Conservation (phyloP, 2,329 filamentous ascomycete species). For the Trichoderma lentiforme region DNA sequence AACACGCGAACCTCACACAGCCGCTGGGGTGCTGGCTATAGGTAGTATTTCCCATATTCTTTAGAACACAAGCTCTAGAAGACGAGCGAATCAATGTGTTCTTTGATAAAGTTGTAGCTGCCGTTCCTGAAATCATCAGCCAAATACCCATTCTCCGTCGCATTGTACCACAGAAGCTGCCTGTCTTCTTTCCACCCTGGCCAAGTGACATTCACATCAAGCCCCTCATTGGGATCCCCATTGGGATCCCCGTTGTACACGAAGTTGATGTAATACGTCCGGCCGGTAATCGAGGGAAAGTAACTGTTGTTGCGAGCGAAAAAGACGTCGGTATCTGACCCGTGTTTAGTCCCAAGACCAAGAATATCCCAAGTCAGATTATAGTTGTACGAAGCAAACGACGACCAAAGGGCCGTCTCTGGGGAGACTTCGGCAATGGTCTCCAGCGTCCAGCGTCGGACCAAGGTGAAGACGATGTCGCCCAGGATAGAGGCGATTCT, state of each 20-base stretch:
- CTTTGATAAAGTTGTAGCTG: neutral
- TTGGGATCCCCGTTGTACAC: slow-evolving; percentile 70
- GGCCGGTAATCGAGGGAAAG: slow-evolving; percentile 52
- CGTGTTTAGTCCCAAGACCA: slow-evolving; percentile 70
- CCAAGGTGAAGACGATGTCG: slow-evolving; percentile 71
- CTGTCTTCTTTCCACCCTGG: slow-evolving; percentile 41
- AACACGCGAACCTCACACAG: too few relatives aligned
- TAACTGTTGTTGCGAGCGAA: slow-evolving; percentile 64
- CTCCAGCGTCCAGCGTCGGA: slow-evolving; percentile 62
- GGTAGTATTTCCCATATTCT: too few relatives aligned
- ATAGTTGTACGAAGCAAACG: slow-evolving; percentile 32
- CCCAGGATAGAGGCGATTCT: slow-evolving; percentile 71
- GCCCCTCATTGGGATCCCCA: slow-evolving; percentile 63
- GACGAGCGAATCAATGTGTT: neutral
- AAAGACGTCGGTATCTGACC: slow-evolving; percentile 61
- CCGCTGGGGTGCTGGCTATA: too few relatives aligned
- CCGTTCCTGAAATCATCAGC: neutral
- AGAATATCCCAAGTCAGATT: too few relatives aligned
- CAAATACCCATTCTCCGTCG: neutral
- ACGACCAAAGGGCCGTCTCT: slow-evolving; percentile 65
- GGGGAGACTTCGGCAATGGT: slow-evolving; percentile 46
- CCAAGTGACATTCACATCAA: slow-evolving; percentile 36
- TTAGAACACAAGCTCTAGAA: neutral
- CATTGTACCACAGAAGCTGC: slow-evolving; percentile 40
- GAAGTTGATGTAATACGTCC: slow-evolving; percentile 71